Conservation (phyloP, 768 basidiomycete species). For the Tylopilus cervinicoccineus region DNA sequence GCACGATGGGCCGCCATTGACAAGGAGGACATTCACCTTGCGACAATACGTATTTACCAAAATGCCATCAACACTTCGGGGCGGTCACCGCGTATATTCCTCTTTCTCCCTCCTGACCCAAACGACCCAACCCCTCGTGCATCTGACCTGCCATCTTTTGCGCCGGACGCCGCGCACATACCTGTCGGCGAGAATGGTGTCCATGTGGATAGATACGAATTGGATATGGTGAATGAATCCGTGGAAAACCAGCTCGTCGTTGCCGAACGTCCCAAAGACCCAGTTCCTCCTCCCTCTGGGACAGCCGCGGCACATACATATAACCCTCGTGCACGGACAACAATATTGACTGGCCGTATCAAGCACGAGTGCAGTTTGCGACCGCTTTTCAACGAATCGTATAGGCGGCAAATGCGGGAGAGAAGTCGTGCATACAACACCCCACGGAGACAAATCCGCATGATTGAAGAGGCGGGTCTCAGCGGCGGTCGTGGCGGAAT, state of each 20-base stretch:
- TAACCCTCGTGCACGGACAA: conserved; percentile 66
- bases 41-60: conserved; percentile 79
- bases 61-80: conserved; percentile 39
- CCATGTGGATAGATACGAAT: conserved; percentile 69
- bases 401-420: conserved; percentile 69
- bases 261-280: conserved; percentile 75
- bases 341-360: conserved; percentile 73
- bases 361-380: conserved; percentile 78
- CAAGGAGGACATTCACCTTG: conserved; percentile 74
- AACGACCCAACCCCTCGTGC: conserved; percentile 38
- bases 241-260: conserved; percentile 86
- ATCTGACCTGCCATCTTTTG: conserved; percentile 23
- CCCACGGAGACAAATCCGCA: conserved; percentile 59
- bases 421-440: conserved; percentile 64
- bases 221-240: conserved; percentile 82
- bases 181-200: conserved; percentile 26
- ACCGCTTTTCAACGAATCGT: conserved; percentile 62
- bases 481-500: conserved; percentile 68
- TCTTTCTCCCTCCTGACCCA: conserved; percentile 59
- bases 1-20: conserved; percentile 79
- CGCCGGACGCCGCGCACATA: conserved; percentile 28
- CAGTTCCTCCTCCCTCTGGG: conserved; percentile 34
- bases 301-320: conserved; percentile 37
- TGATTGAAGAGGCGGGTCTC: conserved; percentile 70
- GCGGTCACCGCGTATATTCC: conserved; percentile 56